phyloP scores from a whole-genome alignment of 2,329 filamentous ascomycete species.

The Venturia asperata region DNA sequence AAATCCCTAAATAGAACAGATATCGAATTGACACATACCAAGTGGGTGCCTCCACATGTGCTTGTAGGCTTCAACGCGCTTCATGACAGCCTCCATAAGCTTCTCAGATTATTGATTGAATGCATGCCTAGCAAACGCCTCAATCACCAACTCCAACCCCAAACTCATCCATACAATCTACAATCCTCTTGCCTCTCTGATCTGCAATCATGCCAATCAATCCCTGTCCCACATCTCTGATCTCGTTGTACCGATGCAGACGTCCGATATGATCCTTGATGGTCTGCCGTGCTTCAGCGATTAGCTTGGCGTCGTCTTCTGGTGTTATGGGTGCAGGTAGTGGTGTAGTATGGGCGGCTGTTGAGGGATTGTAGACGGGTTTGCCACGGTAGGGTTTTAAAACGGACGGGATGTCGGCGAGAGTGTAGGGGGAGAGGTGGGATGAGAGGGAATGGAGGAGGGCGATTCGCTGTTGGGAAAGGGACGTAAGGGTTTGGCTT shows the following conservation, averaged over 20 bases:
- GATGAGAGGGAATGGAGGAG: slow-evolving; percentile 13
- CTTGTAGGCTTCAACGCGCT: neutral
- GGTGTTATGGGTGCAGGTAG: neutral
- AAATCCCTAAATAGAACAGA: neutral
- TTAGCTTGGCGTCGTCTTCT: slow-evolving; percentile 24
- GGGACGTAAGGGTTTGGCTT: neutral
- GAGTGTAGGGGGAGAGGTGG: slow-evolving; percentile 15
- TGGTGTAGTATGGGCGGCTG: slow-evolving; percentile 7
- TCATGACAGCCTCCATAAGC: neutral
- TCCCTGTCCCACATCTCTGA: slow-evolving; percentile 60
- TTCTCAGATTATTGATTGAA: neutral
- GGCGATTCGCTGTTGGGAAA: slow-evolving; percentile 8
- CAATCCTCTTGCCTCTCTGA: slow-evolving; percentile 49
- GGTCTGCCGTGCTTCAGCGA: slow-evolving; percentile 43
- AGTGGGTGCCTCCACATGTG: neutral
- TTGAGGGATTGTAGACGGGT: slow-evolving; percentile 12
- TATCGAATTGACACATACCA: neutral
- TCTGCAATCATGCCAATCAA: slow-evolving; percentile 63
- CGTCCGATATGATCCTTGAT: slow-evolving; percentile 58
- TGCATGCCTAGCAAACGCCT: neutral
- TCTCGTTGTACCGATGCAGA: slow-evolving; percentile 63
- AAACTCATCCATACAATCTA: slow-evolving; percentile 44
- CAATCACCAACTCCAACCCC: slow-evolving; percentile 40
- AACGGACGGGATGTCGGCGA: slow-evolving; percentile 1
- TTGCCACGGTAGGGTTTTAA: slow-evolving; percentile 2